Conservation (phyloP, 2,329 filamentous ascomycete genomes). For the Apiospora arundinis region DNA sequence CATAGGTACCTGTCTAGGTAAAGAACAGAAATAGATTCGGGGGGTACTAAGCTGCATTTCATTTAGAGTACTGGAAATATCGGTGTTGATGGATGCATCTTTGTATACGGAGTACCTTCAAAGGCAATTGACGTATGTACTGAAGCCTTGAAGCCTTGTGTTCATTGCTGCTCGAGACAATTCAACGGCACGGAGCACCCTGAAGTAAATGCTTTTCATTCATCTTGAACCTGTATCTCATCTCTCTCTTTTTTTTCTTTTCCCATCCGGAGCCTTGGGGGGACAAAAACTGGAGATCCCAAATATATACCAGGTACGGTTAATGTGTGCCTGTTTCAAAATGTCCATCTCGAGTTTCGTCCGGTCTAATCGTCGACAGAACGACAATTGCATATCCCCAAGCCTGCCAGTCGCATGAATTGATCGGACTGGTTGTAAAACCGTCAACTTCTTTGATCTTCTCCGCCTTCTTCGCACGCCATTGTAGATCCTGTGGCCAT, state of each 20-base stretch:
- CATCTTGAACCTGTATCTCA: background rate
- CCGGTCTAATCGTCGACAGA: background rate
- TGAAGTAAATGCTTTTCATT: background rate
- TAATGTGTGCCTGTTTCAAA: conserved; percentile 13
- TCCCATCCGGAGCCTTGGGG: background rate
- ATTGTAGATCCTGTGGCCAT: background rate
- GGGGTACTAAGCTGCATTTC: background rate
- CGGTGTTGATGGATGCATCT: too few species aligned
- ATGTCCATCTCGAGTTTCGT: conserved; percentile 7
- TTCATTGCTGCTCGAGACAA: background rate
- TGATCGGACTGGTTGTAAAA: background rate
- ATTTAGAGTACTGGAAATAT: background rate
- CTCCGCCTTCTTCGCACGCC: background rate
- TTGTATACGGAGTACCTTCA: too few species aligned
- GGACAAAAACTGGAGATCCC: background rate
- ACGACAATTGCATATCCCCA: background rate
- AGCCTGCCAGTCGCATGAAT: background rate
- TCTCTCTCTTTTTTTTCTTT: background rate
- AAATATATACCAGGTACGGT: background rate
- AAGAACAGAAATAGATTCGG: conserved; percentile 10
- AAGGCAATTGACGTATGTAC: too few species aligned
- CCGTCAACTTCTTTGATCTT: background rate
- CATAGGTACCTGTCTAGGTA: background rate
- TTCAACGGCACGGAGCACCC: background rate
- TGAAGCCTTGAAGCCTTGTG: too few species aligned